These are phyloP conservation scores for Ustilago nuda DNA, from an alignment of 1,284 basidiomycete genomes.

Conservation along the genomic window DNA sequence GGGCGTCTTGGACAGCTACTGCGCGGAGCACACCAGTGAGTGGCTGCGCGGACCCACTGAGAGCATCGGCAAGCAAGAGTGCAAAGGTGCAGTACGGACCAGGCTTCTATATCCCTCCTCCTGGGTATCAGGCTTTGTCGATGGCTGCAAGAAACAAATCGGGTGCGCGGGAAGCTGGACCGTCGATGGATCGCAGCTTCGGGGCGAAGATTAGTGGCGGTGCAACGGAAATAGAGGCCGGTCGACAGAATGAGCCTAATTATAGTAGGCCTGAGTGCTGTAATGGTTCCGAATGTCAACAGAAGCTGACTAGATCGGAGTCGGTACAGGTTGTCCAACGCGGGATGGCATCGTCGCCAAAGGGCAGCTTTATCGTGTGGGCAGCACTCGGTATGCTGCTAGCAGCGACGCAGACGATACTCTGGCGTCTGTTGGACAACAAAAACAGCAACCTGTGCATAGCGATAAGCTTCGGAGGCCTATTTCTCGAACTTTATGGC, in stretches of 20 bases:
- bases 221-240: not conserved
- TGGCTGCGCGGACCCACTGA: conserved; percentile 3
- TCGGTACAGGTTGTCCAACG: not conserved
- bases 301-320: not conserved
- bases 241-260: not conserved
- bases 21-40: not conserved
- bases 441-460: not conserved
- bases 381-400: conserved; percentile 25
- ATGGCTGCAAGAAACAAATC: not conserved
- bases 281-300: not conserved
- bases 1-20: conserved; percentile 10
- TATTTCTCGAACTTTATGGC: conserved; percentile 31
- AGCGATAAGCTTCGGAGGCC: conserved; percentile 12
- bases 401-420: conserved; percentile 14
- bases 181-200: not conserved
- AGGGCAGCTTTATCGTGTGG: conserved; percentile 10
- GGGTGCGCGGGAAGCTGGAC: not conserved
- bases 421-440: conserved; percentile 11
- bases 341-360: not conserved
- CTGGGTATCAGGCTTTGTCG: conserved; percentile 18
- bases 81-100: conserved; percentile 16
- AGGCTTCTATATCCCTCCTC: conserved; percentile 42
- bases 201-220: not conserved
- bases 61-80: not conserved
- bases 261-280: not conserved